Evolutionary conservation across 768 basidiomycete genomes (phyloP).

Genomic region (Panaeolus papilionaceus): DNA sequence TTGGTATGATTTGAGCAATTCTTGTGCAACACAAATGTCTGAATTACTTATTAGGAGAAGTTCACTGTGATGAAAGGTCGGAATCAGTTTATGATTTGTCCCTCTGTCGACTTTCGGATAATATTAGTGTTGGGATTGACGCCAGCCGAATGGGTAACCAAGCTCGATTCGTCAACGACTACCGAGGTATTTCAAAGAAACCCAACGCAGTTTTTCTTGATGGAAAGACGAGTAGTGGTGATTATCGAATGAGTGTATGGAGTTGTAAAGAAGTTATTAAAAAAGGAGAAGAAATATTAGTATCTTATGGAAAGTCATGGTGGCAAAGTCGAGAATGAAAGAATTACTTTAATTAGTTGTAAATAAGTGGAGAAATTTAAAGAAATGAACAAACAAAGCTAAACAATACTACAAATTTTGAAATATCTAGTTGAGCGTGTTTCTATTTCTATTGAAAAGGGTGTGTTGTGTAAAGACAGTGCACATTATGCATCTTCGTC

Average conservation of each 20-base stretch:
- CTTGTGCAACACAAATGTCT: neutral
- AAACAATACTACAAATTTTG: neutral
- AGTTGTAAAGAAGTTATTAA: conserved; percentile 61
- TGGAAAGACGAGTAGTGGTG: conserved; percentile 55
- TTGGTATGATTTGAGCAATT: conserved; percentile 41
- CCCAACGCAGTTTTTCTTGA: conserved; percentile 80
- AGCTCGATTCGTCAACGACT: conserved; percentile 91
- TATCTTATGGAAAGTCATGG: conserved; percentile 90
- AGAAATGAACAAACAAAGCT: conserved; percentile 11
- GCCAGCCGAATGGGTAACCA: conserved; percentile 82
- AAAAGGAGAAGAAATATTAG: conserved; percentile 86
- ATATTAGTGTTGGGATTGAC: conserved; percentile 77
- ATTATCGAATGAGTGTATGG: conserved; percentile 82
- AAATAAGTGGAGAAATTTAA: neutral
- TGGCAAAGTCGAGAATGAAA: conserved; percentile 59
- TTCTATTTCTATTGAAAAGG: neutral
- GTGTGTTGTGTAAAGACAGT: conserved; percentile 2
- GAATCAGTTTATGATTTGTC: conserved; percentile 90
- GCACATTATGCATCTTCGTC: conserved; percentile 55
- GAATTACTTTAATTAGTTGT: neutral
- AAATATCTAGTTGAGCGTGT: neutral
- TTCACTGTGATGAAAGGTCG: conserved; percentile 78
- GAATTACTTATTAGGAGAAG: conserved; percentile 56
- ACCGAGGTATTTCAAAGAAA: conserved; percentile 71
- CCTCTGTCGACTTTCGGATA: conserved; percentile 63